Conservation (phyloP, 768 basidiomycete species). For the Tricholoma saponaceum region DNA sequence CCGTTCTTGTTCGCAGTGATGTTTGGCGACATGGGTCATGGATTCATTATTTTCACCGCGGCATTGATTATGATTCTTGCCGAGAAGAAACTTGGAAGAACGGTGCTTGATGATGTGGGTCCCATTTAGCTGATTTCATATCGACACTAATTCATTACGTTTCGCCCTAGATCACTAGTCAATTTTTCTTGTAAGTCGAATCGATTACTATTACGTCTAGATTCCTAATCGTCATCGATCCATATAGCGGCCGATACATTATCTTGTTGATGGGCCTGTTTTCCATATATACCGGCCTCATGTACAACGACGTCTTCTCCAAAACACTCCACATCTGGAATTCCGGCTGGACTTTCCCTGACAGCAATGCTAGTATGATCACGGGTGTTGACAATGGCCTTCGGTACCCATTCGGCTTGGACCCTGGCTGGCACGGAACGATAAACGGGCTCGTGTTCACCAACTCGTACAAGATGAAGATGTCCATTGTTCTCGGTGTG, state of each 20-base stretch:
- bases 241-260: conserved; percentile 92
- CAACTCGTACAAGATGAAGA: conserved; percentile 99
- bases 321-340: conserved; percentile 83
- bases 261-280: conserved; percentile 98
- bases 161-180: conserved; percentile 62
- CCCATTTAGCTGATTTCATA: not conserved
- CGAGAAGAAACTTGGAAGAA: conserved; percentile 77
- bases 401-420: conserved; percentile 91
- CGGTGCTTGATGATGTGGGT: conserved; percentile 70
- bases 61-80: conserved; percentile 82
- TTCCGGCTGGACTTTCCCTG: conserved; percentile 83
- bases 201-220: not conserved
- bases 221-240: conserved; percentile 11
- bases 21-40: conserved; percentile 99
- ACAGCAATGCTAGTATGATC: conserved; percentile 39
- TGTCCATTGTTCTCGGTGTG: conserved; percentile 95
- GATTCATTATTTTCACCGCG: conserved; percentile 70
- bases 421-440: conserved; percentile 92
- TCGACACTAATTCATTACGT: not conserved
- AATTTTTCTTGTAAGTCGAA: conserved; percentile 87
- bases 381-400: conserved; percentile 55
- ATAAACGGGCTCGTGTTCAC: conserved; percentile 91
- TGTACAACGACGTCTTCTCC: conserved; percentile 99
- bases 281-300: conserved; percentile 92
- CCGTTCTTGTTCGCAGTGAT: conserved; percentile 99